Base-by-base conservation (phyloP, 2,329 filamentous ascomycete species). In the Epichloe sibirici region DNA sequence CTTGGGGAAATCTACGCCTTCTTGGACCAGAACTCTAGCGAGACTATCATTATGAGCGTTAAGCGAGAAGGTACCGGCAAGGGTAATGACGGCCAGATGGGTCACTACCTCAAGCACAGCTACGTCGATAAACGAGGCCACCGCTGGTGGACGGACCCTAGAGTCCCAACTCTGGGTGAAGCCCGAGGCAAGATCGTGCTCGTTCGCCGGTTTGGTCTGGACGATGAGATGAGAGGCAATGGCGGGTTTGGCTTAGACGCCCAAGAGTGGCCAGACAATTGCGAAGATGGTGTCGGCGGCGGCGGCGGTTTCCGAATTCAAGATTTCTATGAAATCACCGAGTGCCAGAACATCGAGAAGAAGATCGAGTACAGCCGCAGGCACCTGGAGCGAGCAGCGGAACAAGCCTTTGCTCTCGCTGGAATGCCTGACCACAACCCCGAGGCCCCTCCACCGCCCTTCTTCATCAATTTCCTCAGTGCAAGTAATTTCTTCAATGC, bases 401-500 rank as follows among this genome's bases (percentile, higher is more conserved):
- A 76, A 62, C 71, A 73, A 53, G 60, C 65, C 35, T 78, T 69
- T 57, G 72, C 66, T 45, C 70, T 74, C 45, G 73, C 72, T 49
- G 72, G 62, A 45, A 62, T 59, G 59, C 44, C 59, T 1, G 58
- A 57, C 31, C 58, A 65, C 51, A 58, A 59, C 23, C 56, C 61
- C 8, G 59, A 58, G 34, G 58, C 65, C 39, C 69, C 54, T 7
- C 57, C 63, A 25, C 73, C 74, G 15, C 88, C 89, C 1, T 77
- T 96, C 59, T 95, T 86, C 62, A 73, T 97, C 68, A 98, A 97
- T 68, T 97, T 96, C 65, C 68, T 96, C 56, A 89, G 79, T 59
- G 93, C 85, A 1, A 91, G 86, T 67, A 96, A 96, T 71, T 97
- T 97, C 73, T 97, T 91, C 83, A 90, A 88, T 58, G 75, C 85